Percentiles rank a stretch among this genome's conserved stretches.
Evolutionary conservation across 169 alveolate genomes (phyloP).

Genomic region (Plasmodium knowlesi): DNA sequence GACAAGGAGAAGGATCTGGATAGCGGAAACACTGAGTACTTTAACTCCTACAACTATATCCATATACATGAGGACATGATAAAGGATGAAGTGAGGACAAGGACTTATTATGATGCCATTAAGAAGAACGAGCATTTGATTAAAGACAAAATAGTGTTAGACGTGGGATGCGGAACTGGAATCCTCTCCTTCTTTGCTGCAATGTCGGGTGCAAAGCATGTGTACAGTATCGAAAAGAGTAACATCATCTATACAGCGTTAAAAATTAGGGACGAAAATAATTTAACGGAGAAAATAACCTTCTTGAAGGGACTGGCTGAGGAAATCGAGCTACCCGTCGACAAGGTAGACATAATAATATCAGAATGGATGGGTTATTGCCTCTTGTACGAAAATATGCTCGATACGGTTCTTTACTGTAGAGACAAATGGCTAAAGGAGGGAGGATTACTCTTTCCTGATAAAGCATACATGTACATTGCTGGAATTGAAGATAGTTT

Average conservation of each 20-base stretch:
- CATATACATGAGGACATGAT: conserved; percentile 98
- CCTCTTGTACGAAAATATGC: conserved; percentile 97
- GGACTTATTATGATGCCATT: conserved; percentile 92
- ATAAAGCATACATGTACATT: conserved; percentile 93
- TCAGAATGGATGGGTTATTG: conserved; percentile 99
- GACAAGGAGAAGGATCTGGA: conserved; percentile 59
- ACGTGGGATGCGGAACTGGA: conserved; percentile 99
- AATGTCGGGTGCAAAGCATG: conserved; percentile 97
- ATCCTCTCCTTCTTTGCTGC: conserved; percentile 98
- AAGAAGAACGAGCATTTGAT: conserved; percentile 93
- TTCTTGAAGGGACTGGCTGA: conserved; percentile 96
- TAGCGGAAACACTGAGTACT: conserved; percentile 85
- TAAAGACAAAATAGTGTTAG: conserved; percentile 96
- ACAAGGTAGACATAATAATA: conserved; percentile 97
- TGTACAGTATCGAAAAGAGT: conserved; percentile 98
- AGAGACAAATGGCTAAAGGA: conserved; percentile 97
- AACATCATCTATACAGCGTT: conserved; percentile 94
- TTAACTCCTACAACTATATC: conserved; percentile 96
- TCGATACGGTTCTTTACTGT: conserved; percentile 96
- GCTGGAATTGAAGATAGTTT: conserved; percentile 98
- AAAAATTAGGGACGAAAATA: conserved; percentile 92
- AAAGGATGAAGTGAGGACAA: conserved; percentile 96
- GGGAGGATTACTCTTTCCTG: conserved; percentile 97
- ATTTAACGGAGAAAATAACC: conserved; percentile 92
- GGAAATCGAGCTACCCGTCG: conserved; percentile 95